Evolutionary conservation across 257 asterid species (phyloP).

Genomic region (Solanum clarkiae): DNA sequence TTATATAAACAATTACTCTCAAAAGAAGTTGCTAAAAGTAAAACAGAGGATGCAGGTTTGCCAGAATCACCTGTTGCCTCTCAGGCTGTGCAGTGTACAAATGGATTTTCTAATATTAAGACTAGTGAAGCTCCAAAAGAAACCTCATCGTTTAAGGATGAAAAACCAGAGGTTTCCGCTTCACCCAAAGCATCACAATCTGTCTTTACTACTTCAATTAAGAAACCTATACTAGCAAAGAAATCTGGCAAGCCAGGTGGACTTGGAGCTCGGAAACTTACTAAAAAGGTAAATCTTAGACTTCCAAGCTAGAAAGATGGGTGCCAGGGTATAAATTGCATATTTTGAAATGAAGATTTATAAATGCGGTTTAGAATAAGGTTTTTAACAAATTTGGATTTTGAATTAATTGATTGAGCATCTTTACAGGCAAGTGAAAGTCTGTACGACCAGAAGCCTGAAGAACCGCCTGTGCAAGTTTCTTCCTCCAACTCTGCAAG

Average conservation of each 20-base stretch:
- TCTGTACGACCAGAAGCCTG: slow-evolving; percentile 94
- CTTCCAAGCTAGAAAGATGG: not conserved
- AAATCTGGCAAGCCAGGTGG: slow-evolving; percentile 85
- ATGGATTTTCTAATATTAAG: slow-evolving; percentile 52
- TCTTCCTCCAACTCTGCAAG: slow-evolving; percentile 36
- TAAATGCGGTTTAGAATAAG: not conserved
- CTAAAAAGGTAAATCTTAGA: slow-evolving; percentile 44
- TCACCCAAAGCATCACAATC: slow-evolving; percentile 62
- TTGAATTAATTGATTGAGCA: not conserved
- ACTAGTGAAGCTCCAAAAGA: slow-evolving; percentile 34
- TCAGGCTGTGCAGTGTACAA: slow-evolving; percentile 39
- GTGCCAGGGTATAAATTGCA: not conserved
- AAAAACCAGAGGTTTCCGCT: slow-evolving; percentile 40
- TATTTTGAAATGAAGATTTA: not conserved
- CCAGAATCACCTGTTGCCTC: slow-evolving; percentile 75
- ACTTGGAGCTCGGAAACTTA: slow-evolving; percentile 88
- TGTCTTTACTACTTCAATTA: slow-evolving; percentile 30
- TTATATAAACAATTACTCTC: slow-evolving; percentile 74
- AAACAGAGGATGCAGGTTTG: slow-evolving; percentile 52
- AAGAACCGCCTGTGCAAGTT: slow-evolving; percentile 58
- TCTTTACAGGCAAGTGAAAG: slow-evolving; percentile 70
- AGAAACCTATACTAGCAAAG: slow-evolving; percentile 72
- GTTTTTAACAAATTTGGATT: not conserved
- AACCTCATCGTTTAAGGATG: slow-evolving; percentile 33
- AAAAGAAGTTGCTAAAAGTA: slow-evolving; percentile 91